Evolutionary conservation across 352 stramenopile genomes (phyloP), one percentile per base, ranked within the genome.

Genomic region (Halophytophthora batemanensis): DNA sequence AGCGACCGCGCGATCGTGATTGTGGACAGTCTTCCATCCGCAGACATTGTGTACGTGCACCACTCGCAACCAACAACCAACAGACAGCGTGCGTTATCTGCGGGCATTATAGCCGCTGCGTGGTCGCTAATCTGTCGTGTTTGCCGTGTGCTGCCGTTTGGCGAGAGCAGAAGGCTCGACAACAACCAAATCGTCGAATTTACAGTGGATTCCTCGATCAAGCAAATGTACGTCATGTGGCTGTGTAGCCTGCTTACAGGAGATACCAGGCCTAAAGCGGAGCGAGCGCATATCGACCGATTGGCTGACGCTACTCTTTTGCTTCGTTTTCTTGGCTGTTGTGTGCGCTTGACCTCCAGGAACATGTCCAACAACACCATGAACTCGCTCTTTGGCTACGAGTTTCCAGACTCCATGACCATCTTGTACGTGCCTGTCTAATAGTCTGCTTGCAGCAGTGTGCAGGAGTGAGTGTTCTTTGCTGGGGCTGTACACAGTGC

Each of bases 331-430:
- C 23, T 12, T 17, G n/a, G n/a, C n/a, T n/a, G n/a, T n/a, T n/a
- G n/a, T n/a, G n/a, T n/a, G n/a, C 14, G 12, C 29, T 44, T n/a
- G 21, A 37, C 10, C 40, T n/a, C 10, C 22, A 73, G 64, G 31
- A 67, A 55, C 19, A 23, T 73, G 29, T 22, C 60, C 2, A 73
- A 73, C 44, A 70, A 70, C 56, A 70, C 51, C 45, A 73, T 73
- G 35, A 18, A 56, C 21, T 46, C 55, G 38, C 55, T 70, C 0
- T 15, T 35, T 12, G 48, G 39, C 10, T 67, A 70, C 28, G 49
- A 47, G 12, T 64, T 73, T 19, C 60, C 64, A 8, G 47, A 43
- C 15, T 35, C 38, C 37, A 43, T 73, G 17, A 57, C 47, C 14
- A n/a, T 56, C n/a, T 34, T 73, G 64, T 73, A 62, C 19, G 64